phyloP scores from a whole-genome alignment of 164 flowering plant species.

The Nelumbo lutea region DNA sequence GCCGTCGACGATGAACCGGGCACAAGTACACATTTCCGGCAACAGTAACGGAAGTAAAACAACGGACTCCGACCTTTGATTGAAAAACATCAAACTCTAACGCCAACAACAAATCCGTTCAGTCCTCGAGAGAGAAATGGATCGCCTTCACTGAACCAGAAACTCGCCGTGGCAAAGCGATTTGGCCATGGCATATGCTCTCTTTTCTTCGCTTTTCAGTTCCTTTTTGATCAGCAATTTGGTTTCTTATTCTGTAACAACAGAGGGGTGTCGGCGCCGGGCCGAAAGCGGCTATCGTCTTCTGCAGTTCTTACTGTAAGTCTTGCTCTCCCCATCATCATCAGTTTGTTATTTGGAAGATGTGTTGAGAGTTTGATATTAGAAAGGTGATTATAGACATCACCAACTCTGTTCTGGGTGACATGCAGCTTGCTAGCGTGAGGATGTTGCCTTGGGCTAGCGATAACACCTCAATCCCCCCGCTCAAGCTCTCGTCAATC shows the following conservation, averaged over 20 bases:
- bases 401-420: not conserved
- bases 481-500: constrained; percentile 81
- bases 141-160: constrained; percentile 54
- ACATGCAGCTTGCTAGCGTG: constrained; percentile 71
- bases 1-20: too few relatives aligned
- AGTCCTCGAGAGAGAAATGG: constrained; percentile 36
- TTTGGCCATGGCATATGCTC: constrained; percentile 54
- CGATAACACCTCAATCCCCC: constrained; percentile 71
- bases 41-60: not conserved
- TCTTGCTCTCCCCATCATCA: not conserved
- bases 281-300: constrained; percentile 75
- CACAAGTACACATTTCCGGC: too few relatives aligned
- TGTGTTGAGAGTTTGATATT: not conserved
- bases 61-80: not conserved
- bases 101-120: constrained; percentile 6
- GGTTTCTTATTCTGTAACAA: not conserved
- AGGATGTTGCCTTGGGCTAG: constrained; percentile 92
- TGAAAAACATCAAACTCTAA: not conserved
- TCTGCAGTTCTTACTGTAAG: constrained; percentile 86
- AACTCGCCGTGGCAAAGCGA: constrained; percentile 71
- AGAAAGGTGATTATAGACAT: too few relatives aligned
- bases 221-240: too few relatives aligned
- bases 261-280: constrained; percentile 80
- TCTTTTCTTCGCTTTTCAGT: not conserved
- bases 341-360: not conserved